Conservation (phyloP, 306 rosid species). For the Adenanthera pavonina region DNA sequence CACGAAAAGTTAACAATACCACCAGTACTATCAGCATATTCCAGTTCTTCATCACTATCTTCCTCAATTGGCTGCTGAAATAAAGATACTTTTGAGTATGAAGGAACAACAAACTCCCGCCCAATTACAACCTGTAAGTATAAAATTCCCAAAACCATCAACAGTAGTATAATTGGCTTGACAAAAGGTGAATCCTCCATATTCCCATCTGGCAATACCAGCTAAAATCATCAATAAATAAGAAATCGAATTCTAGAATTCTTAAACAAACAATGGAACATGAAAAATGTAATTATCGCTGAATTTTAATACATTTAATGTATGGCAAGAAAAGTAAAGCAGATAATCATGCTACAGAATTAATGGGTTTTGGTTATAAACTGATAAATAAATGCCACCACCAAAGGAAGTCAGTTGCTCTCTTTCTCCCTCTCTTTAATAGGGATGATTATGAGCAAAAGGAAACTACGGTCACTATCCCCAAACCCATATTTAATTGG, state of each 20-base stretch:
- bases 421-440: neutral
- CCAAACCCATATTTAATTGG: neutral
- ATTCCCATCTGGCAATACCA: slow-evolving; percentile 21
- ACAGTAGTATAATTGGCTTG: slow-evolving; percentile 22
- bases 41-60: slow-evolving; percentile 99
- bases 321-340: slow-evolving; percentile 3
- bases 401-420: neutral
- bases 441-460: neutral
- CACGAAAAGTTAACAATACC: slow-evolving; percentile 59
- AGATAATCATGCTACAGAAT: neutral
- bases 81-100: slow-evolving; percentile 84
- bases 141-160: slow-evolving; percentile 36
- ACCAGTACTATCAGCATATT: slow-evolving; percentile 86
- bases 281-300: slow-evolving; percentile 9
- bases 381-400: neutral
- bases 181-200: slow-evolving; percentile 24
- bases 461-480: neutral
- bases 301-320: slow-evolving; percentile 17
- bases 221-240: neutral
- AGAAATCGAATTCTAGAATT: slow-evolving; percentile 28
- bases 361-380: neutral
- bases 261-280: neutral
- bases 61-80: slow-evolving; percentile 82
- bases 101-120: slow-evolving; percentile 75
- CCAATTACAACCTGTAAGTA: slow-evolving; percentile 83